Evolutionary conservation across 495 filamentous ascomycete species (phyloP).

Genomic region (Paragyromitra xinjiangensis): DNA sequence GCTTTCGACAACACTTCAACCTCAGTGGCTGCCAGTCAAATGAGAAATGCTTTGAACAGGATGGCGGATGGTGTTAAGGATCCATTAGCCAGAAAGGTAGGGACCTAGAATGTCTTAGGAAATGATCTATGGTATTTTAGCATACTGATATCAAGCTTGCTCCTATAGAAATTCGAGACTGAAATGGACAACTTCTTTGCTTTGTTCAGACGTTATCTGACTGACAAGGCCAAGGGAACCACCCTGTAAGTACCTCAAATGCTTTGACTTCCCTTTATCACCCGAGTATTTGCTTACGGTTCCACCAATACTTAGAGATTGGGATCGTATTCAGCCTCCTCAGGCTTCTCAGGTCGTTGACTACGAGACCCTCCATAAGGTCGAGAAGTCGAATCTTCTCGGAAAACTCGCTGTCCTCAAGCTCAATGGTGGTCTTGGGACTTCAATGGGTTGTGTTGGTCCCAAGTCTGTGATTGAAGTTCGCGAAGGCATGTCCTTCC

Average conservation of each 20-base stretch:
- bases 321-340: slow-evolving; percentile 94
- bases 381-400: slow-evolving; percentile 88
- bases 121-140: neutral
- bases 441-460: slow-evolving; percentile 99
- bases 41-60: slow-evolving; percentile 95
- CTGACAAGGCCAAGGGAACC: slow-evolving; percentile 98
- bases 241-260: slow-evolving; percentile 67
- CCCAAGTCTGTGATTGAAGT: slow-evolving; percentile 99
- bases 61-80: slow-evolving; percentile 90
- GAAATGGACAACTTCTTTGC: slow-evolving; percentile 99
- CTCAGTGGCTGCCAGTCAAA: slow-evolving; percentile 95
- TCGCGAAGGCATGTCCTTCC: slow-evolving; percentile 99
- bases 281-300: slow-evolving; percentile 1
- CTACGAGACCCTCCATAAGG: slow-evolving; percentile 84
- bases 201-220: slow-evolving; percentile 96
- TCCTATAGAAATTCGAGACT: slow-evolving; percentile 78
- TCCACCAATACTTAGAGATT: slow-evolving; percentile 67
- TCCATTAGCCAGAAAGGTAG: slow-evolving; percentile 79
- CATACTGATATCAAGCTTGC: slow-evolving; percentile 34
- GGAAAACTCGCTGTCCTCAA: slow-evolving; percentile 98
- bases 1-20: slow-evolving; percentile 99
- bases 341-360: slow-evolving; percentile 90
- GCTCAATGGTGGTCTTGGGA: slow-evolving; percentile 99
- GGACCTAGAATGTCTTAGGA: slow-evolving; percentile 19
- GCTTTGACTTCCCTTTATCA: neutral